These are phyloP conservation scores for Termitomyces sp. DNA, from an alignment of 768 basidiomycete genomes.

Conservation along the genomic window DNA sequence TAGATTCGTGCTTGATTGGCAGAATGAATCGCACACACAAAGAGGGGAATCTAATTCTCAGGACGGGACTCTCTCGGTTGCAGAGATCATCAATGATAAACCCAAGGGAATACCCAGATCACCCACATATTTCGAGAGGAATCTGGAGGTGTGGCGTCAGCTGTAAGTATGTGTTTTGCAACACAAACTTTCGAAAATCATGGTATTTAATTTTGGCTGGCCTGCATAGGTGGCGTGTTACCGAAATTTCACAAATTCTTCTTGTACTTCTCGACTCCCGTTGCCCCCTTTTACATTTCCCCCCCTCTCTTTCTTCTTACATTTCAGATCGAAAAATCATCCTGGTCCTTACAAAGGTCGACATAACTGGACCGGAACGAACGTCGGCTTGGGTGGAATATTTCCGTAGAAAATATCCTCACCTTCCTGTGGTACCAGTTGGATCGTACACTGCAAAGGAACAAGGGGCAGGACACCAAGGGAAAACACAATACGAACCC, in stretches of 20 bases:
- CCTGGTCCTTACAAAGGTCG: conserved; percentile 83
- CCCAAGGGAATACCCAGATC: conserved; percentile 44
- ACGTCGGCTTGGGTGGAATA: conserved; percentile 62
- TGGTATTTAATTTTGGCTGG: conserved; percentile 5
- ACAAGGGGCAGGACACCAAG: conserved; percentile 34
- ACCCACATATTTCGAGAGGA: conserved; percentile 81
- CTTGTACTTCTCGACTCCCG: conserved; percentile 87
- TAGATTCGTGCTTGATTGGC: conserved; percentile 28
- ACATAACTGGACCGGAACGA: conserved; percentile 68
- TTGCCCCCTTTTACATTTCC: conserved; percentile 83
- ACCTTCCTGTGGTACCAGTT: conserved; percentile 60
- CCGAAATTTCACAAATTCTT: conserved; percentile 85
- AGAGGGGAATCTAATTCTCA: conserved; percentile 34
- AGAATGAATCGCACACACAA: conserved; percentile 16
- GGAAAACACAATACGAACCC: conserved; percentile 49
- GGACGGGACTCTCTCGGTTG: conserved; percentile 8
- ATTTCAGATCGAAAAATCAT: conserved; percentile 52
- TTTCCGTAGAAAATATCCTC: conserved; percentile 48
- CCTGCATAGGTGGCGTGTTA: conserved; percentile 79
- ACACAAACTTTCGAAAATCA: background rate
- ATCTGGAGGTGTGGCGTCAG: conserved; percentile 94
- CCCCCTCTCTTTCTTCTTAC: conserved; percentile 68
- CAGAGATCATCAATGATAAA: conserved; percentile 6
- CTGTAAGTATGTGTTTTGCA: conserved; percentile 44
- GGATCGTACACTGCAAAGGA: conserved; percentile 66